These are phyloP conservation scores for Melaleuca quinquenervia DNA, from an alignment of 345 rosid genomes.

Conservation along the genomic window DNA sequence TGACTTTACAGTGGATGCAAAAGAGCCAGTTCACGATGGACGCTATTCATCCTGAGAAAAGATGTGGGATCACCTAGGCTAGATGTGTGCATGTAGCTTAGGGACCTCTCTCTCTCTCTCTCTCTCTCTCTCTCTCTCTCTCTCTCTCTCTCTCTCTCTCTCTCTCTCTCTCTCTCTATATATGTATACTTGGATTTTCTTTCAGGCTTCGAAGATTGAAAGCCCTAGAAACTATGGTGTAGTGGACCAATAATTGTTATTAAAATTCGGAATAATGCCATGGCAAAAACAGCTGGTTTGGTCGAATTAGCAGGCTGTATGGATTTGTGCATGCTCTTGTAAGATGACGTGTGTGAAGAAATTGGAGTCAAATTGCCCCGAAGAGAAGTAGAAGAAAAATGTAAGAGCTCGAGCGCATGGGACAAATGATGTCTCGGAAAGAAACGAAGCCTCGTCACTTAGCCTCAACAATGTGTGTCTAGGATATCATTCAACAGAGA, in stretches of 20 bases:
- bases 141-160: no score
- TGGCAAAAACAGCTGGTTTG: not conserved
- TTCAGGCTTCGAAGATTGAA: not conserved
- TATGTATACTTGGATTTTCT: not conserved
- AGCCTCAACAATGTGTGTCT: not conserved
- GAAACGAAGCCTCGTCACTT: not conserved
- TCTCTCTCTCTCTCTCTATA: not conserved
- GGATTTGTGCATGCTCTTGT: not conserved
- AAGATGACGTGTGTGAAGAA: not conserved
- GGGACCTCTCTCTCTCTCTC: not conserved
- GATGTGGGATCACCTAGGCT: not conserved
- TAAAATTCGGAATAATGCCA: not conserved
- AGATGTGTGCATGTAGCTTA: not conserved
- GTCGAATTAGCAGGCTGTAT: not conserved
- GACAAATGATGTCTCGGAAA: not conserved
- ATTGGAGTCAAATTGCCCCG: not conserved
- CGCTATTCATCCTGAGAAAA: not conserved
- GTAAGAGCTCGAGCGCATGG: not conserved
- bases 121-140: no score
- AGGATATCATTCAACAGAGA: conserved; percentile 1
- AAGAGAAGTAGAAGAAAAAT: not conserved
- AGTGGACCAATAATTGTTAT: not conserved
- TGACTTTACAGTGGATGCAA: no score
- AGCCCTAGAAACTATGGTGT: no score
- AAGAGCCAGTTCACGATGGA: not conserved